Base-by-base conservation (phyloP, 192 early-diverging fungal genomes). In the Umbelopsis ramanniana region DNA sequence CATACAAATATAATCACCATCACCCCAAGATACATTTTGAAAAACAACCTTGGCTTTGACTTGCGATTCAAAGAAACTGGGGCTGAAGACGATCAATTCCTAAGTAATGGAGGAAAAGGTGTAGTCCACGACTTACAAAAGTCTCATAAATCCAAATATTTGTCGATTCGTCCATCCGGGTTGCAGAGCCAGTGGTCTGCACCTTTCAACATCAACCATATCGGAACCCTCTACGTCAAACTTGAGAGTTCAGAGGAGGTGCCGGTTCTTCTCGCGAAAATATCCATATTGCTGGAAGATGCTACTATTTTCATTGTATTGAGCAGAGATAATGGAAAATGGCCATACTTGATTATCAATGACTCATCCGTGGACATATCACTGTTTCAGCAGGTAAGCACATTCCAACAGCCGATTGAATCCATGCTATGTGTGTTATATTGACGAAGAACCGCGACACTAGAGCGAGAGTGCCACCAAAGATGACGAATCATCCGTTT, bases 1-100 rank as follows among this genome's bases (percentile, higher is more conserved):
- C 76, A 90, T 45, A 92, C 90, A 26, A 93, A 93, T 68, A 82
- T 95, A 10, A 89, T 95, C n/a, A 91, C 91, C 0, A 87, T 96
- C 54, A 78, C 90, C 0, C 90, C 94, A 24, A 83, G 94, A 21
- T 96, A 90, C 72, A 85, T 94, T 14, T 68, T 94, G 22, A 87
- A 88, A 76, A 96, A 96, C 80, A 82, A 85, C 50, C 76, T 89
- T 21, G 77, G 74, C 9, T 70, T 85, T 33, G 72, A 87, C 6
- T 45, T 96, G 11, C 79, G 89, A 54, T 89, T 88, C 74, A 79
- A 89, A 22, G 89, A 91, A 38, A 74, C 78, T 33, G 81, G 87
- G 14, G 79, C 78, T 2, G 46, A 50, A 5, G 73, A 74, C n/a
- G 45, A 63, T 17, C 19, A 63, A 12, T 63, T 63, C 17, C 26